A percentile compares a stretch with the other conserved stretches of the same genome.
These are phyloP conservation scores for Mycena chlorophos DNA, from an alignment of 768 basidiomycete genomes.

Conservation along the genomic window DNA sequence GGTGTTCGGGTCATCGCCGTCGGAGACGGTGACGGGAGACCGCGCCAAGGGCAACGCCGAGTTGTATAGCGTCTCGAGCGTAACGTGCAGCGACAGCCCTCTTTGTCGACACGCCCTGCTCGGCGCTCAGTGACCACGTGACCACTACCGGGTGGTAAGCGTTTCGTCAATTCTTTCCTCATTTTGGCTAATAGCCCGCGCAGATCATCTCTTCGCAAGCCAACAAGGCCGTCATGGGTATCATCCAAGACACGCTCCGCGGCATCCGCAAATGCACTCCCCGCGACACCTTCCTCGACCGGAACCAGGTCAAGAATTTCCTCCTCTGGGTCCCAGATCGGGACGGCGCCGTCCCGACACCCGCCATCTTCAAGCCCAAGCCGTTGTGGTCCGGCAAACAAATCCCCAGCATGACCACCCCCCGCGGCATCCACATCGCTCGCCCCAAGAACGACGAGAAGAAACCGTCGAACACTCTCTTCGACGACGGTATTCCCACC, in stretches of 20 bases:
- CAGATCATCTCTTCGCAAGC: slow-evolving; percentile 99
- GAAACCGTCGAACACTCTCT: slow-evolving; percentile 44
- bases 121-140: too few species aligned
- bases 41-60: too few species aligned
- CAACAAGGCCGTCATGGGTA: slow-evolving; percentile 99
- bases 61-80: too few species aligned
- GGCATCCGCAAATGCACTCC: slow-evolving; percentile 97
- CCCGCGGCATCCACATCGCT: slow-evolving; percentile 91
- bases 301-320: slow-evolving; percentile 1
- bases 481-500: slow-evolving; percentile 92
- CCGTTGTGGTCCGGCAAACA: slow-evolving; percentile 1
- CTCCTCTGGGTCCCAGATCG: background rate
- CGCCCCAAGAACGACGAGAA: slow-evolving; percentile 34
- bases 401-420: slow-evolving; percentile 86
- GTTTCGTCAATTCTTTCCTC: too few species aligned
- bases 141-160: too few species aligned
- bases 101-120: too few species aligned
- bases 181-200: too few species aligned
- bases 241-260: slow-evolving; percentile 97
- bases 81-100: too few species aligned
- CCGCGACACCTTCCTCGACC: slow-evolving; percentile 27
- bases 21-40: too few species aligned
- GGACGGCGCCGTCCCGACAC: background rate
- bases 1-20: too few species aligned
- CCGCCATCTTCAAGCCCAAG: slow-evolving; percentile 1